Evolutionary conservation across 2,329 filamentous ascomycete genomes (phyloP).

Genomic region (Talaromyces sp.): DNA sequence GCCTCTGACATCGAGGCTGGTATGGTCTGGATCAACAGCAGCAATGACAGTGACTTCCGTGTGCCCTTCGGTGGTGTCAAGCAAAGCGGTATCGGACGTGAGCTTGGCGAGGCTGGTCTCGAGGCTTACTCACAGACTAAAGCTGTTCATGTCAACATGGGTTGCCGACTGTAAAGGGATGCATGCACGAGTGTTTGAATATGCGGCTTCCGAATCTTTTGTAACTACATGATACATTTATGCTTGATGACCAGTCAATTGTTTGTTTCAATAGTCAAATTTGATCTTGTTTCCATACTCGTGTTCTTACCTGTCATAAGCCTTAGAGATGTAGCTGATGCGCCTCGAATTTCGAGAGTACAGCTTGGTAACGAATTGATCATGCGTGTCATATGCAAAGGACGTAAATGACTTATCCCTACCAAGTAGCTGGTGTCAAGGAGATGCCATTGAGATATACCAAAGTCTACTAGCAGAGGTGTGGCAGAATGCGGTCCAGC

Average conservation of each 20-base stretch:
- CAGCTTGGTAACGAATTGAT: too few species aligned
- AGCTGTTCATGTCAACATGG: conserved; percentile 52
- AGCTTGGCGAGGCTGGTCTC: conserved; percentile 63
- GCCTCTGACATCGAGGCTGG: conserved; percentile 63
- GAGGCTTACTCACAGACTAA: conserved; percentile 66
- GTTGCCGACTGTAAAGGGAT: conserved; percentile 37
- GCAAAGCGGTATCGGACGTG: conserved; percentile 64
- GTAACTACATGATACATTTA: conserved; percentile 17
- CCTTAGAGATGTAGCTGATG: too few species aligned
- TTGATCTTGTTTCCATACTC: too few species aligned
- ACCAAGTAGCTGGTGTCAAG: too few species aligned
- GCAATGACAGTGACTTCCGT: conserved; percentile 50
- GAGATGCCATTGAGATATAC: too few species aligned
- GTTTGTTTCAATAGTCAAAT: neutral
- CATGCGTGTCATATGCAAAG: too few species aligned
- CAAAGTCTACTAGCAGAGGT: too few species aligned
- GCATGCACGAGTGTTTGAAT: neutral
- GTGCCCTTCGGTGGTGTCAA: conserved; percentile 66
- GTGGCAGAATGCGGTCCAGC: neutral
- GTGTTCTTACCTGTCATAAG: too few species aligned
- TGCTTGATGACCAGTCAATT: conserved; percentile 18
- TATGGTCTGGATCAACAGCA: conserved; percentile 71
- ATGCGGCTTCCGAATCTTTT: conserved; percentile 4
- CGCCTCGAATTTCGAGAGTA: too few species aligned
- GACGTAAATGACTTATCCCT: too few species aligned